Percentiles rank a stretch among this genome's conserved stretches.
These are phyloP conservation scores for Paraleonurus japonicus DNA, from an alignment of 257 asterid species.

Conservation along the genomic window DNA sequence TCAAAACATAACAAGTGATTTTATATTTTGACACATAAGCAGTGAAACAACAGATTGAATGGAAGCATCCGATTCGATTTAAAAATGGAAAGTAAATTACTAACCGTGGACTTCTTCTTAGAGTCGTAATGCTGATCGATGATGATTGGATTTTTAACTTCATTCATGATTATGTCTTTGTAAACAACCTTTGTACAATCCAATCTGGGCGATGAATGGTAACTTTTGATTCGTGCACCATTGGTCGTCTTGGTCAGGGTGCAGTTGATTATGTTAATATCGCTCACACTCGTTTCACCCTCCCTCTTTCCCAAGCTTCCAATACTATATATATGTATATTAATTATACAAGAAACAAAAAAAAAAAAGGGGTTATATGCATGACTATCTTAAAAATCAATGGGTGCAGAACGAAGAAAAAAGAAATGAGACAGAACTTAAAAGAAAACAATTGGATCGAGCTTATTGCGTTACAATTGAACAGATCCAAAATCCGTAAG, in stretches of 20 bases:
- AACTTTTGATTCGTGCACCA: constrained; percentile 81
- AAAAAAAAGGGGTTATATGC: too few species aligned
- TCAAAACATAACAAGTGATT: too few species aligned
- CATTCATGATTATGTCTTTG: constrained; percentile 44
- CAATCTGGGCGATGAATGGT: constrained; percentile 41
- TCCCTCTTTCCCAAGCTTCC: constrained; percentile 81
- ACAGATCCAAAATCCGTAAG: too few species aligned
- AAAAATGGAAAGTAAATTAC: neutral
- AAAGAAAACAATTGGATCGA: too few species aligned
- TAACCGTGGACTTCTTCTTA: constrained; percentile 31
- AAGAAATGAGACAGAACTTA: too few species aligned
- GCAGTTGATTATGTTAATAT: constrained; percentile 46
- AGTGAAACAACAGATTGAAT: too few species aligned
- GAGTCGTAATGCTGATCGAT: constrained; percentile 72
- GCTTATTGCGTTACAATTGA: too few species aligned
- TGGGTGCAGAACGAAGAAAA: neutral
- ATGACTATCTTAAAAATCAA: too few species aligned
- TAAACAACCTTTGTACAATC: constrained; percentile 36
- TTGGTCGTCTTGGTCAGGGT: constrained; percentile 58
- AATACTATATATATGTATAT: constrained; percentile 41
- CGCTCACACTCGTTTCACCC: constrained; percentile 39
- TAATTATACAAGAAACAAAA: neutral
- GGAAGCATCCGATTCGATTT: too few species aligned
- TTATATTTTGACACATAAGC: too few species aligned
- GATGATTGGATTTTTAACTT: constrained; percentile 63